These are phyloP conservation scores for Microcos paniculata DNA, from an alignment of 345 rosid genomes.

Conservation along the genomic window DNA sequence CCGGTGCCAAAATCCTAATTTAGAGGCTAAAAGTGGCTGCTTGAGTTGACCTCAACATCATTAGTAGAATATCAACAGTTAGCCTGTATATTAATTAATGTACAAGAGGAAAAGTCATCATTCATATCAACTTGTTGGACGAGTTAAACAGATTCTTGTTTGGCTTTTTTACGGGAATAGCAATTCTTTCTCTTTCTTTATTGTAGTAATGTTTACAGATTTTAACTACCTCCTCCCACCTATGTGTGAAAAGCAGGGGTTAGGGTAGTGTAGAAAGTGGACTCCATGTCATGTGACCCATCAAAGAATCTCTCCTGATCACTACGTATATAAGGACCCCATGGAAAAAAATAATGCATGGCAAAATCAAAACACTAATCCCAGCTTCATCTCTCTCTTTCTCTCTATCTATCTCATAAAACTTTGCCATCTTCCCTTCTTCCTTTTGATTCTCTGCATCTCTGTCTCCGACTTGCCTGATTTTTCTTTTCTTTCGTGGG, in stretches of 20 bases:
- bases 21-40: slow-evolving; percentile 21
- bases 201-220: background rate
- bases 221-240: background rate
- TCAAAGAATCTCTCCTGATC: slow-evolving; percentile 11
- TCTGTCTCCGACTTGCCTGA: background rate
- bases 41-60: slow-evolving; percentile 33
- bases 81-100: slow-evolving; percentile 8
- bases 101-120: slow-evolving; percentile 10
- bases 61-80: slow-evolving; percentile 9
- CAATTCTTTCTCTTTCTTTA: background rate
- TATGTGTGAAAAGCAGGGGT: slow-evolving; percentile 33
- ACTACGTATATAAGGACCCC: slow-evolving; percentile 31
- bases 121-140: background rate
- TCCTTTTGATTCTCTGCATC: background rate
- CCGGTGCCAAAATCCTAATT: slow-evolving; percentile 15
- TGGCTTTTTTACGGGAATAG: background rate
- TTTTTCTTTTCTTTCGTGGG: slow-evolving; percentile 14
- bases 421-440: background rate
- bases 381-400: background rate
- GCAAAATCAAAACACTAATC: slow-evolving; percentile 17
- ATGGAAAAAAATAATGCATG: slow-evolving; percentile 33
- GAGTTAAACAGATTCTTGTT: slow-evolving; percentile 7
- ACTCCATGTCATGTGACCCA: slow-evolving; percentile 36
- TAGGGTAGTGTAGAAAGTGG: slow-evolving; percentile 44
- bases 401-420: background rate